phyloP scores from a whole-genome alignment of 768 basidiomycete genomes.

The Boletus huronensis region DNA sequence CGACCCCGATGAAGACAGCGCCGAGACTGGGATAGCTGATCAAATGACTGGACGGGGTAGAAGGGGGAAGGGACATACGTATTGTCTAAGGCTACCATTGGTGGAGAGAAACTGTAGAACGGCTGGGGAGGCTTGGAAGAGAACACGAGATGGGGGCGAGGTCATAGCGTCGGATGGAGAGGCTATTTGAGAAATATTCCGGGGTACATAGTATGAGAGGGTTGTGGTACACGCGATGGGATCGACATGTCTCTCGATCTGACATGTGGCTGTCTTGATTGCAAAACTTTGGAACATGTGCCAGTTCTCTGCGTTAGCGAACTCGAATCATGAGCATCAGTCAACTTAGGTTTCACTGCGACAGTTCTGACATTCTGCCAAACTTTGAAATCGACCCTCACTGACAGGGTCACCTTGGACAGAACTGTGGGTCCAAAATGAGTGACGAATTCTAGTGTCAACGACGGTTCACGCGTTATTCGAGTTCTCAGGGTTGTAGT shows the following conservation, averaged over 20 bases:
- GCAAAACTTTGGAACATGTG: not conserved
- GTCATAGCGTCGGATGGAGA: not conserved
- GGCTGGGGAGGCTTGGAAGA: not conserved
- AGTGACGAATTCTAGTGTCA: not conserved
- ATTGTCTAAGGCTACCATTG: conserved; percentile 25
- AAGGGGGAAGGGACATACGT: conserved; percentile 29
- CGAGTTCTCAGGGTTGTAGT: not conserved
- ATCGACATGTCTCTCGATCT: not conserved
- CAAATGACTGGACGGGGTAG: not conserved
- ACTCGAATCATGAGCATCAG: not conserved
- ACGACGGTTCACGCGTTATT: not conserved
- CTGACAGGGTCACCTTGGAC: not conserved
- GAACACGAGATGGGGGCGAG: not conserved
- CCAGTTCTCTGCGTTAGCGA: not conserved
- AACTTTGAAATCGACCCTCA: no score
- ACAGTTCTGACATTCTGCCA: not conserved
- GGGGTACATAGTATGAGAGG: not conserved
- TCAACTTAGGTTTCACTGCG: not conserved
- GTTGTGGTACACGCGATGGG: not conserved
- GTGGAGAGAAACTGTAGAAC: not conserved
- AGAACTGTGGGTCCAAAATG: not conserved
- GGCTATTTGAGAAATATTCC: not conserved
- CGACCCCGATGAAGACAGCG: conserved; percentile 49
- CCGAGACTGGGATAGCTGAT: conserved; percentile 40
- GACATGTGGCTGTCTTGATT: not conserved